A percentile compares a stretch with the other conserved stretches of the same genome.
Conservation (phyloP, 352 stramenopile species). For the Globisporangium orthogonon region DNA sequence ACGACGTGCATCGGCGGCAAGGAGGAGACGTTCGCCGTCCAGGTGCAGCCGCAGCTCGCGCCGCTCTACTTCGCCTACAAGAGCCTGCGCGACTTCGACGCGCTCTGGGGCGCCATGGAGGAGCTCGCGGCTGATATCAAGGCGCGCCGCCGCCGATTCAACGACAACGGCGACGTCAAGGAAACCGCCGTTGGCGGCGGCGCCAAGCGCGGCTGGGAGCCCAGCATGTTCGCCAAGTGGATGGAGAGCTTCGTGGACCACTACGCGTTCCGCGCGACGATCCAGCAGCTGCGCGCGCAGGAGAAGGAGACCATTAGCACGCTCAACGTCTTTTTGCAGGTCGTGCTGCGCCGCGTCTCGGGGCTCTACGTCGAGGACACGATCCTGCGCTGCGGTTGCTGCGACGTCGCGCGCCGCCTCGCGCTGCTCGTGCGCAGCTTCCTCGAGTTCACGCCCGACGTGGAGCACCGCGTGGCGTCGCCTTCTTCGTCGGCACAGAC, state of each 20-base stretch:
- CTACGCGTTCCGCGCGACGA: conserved; percentile 60
- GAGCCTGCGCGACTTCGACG: conserved; percentile 67
- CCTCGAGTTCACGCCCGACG: conserved; percentile 33
- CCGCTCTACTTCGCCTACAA: conserved; percentile 79
- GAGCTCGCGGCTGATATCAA: conserved; percentile 48
- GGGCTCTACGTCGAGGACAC: conserved; percentile 48
- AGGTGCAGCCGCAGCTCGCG: conserved; percentile 34
- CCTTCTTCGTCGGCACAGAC: not conserved
- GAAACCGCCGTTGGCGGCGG: not conserved
- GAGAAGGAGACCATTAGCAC: conserved; percentile 71
- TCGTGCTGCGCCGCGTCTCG: conserved; percentile 58
- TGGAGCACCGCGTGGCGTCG: conserved; percentile 3
- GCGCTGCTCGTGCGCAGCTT: conserved; percentile 62
- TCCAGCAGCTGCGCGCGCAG: conserved; percentile 48
- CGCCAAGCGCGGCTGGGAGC: conserved; percentile 8
- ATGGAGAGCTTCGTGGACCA: conserved; percentile 68
- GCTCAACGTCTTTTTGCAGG: conserved; percentile 67
- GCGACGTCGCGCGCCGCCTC: conserved; percentile 40
- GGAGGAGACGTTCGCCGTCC: conserved; percentile 70
- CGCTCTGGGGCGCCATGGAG: conserved; percentile 57
- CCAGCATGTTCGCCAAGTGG: conserved; percentile 63
- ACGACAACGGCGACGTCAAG: conserved; percentile 17
- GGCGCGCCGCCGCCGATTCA: conserved; percentile 18
- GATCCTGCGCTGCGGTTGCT: conserved; percentile 48
- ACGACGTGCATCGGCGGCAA: conserved; percentile 81